A percentile compares a stretch with the other conserved stretches of the same genome.
Conservation (phyloP, 108 stramenopile genomes). For the Chaetoceros muelleri region DNA sequence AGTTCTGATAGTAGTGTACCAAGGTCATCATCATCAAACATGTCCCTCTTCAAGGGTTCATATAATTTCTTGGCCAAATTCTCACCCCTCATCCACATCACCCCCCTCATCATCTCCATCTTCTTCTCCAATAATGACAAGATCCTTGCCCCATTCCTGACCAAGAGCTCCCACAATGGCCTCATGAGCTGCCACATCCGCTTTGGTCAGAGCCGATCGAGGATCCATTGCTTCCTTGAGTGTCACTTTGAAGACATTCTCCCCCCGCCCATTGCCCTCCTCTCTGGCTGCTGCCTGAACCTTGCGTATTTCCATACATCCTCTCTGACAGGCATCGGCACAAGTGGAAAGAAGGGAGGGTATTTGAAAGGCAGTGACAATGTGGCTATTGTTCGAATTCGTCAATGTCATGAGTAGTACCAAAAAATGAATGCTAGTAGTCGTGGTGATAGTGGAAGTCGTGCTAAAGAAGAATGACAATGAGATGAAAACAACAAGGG, state of each 20-base stretch:
- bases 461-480: too few species aligned
- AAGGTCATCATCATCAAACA: constrained; percentile 20
- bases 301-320: constrained; percentile 14
- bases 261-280: background rate
- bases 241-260: constrained; percentile 4
- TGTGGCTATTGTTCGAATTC: too few species aligned
- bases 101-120: constrained; percentile 11
- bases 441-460: too few species aligned
- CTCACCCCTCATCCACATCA: constrained; percentile 3
- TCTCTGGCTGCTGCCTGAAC: constrained; percentile 14
- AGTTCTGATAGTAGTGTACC: too few species aligned
- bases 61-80: too few species aligned
- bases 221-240: constrained; percentile 40
- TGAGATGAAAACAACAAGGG: too few species aligned
- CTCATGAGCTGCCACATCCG: constrained; percentile 40
- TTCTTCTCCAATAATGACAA: constrained; percentile 40
- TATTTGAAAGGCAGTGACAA: too few species aligned
- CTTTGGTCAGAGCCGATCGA: constrained; percentile 39
- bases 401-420: too few species aligned
- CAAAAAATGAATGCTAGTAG: too few species aligned
- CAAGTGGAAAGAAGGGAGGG: constrained; percentile 7
- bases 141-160: constrained; percentile 21
- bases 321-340: constrained; percentile 20
- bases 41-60: background rate
- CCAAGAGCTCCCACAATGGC: constrained; percentile 23